A percentile compares a stretch with the other conserved stretches of the same genome.
Conservation (phyloP, 208 protist genomes). For the Leishmania tarentolae region DNA sequence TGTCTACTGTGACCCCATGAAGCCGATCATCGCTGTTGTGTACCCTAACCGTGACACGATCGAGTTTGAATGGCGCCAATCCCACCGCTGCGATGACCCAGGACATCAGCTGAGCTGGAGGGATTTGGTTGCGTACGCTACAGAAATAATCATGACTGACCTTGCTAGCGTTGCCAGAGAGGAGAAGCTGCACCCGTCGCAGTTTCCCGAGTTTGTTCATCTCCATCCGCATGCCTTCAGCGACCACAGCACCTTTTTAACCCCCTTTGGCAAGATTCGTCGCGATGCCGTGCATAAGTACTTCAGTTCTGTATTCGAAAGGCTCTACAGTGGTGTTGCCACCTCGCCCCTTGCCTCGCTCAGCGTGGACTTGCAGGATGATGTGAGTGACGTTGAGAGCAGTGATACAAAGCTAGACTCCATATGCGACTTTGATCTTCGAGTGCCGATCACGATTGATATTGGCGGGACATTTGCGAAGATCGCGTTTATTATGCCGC, state of each 20-base stretch:
- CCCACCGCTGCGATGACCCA: slow-evolving; percentile 10
- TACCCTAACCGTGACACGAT: slow-evolving; percentile 83
- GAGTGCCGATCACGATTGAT: slow-evolving; percentile 81
- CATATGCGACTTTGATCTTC: slow-evolving; percentile 23
- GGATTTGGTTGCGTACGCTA: slow-evolving; percentile 64
- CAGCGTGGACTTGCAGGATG: slow-evolving; percentile 11
- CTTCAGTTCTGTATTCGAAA: slow-evolving; percentile 70
- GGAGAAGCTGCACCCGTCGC: slow-evolving; percentile 62
- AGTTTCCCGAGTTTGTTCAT: slow-evolving; percentile 71
- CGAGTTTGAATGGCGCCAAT: slow-evolving; percentile 82
- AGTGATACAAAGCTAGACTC: slow-evolving; percentile 18
- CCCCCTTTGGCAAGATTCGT: slow-evolving; percentile 68
- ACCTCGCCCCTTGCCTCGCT: slow-evolving; percentile 22
- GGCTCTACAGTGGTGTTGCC: slow-evolving; percentile 47
- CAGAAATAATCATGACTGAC: slow-evolving; percentile 62
- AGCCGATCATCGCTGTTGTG: slow-evolving; percentile 84
- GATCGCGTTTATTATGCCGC: slow-evolving; percentile 83
- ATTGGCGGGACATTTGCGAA: slow-evolving; percentile 93
- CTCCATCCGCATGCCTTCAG: slow-evolving; percentile 89
- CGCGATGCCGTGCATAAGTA: slow-evolving; percentile 64
- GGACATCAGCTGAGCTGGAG: slow-evolving; percentile 55
- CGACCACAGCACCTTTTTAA: slow-evolving; percentile 79
- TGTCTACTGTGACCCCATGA: slow-evolving; percentile 67
- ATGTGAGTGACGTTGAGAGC: slow-evolving; percentile 43
- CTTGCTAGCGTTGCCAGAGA: slow-evolving; percentile 55